Base-by-base conservation (phyloP, 2,329 filamentous ascomycete genomes). In the Paraphaeosphaeria minitans region DNA sequence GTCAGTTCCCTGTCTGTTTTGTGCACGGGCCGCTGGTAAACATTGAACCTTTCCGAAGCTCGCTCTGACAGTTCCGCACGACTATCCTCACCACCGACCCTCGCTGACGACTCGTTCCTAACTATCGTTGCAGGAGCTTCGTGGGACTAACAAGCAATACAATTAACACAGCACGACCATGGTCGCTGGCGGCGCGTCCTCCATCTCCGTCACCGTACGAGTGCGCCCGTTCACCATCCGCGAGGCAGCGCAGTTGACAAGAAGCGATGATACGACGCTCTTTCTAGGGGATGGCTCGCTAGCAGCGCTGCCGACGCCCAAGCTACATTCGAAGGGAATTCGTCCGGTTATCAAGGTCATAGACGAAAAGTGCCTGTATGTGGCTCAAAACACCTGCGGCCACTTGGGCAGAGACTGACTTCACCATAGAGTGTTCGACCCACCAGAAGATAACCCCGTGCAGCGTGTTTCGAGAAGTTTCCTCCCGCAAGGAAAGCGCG, bases 201-300 rank as follows among this genome's bases (percentile, higher is more conserved):
- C 79, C 66, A 83, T 83, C 67, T 76, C 79, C 59, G 81, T 83
- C 65, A 78, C 80, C 50, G 85, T 89, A 63, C 81, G 86, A 76
- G 86, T 89, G 51, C 82, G 87, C 60, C 87, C 87, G 22, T 89
- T 89, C 69, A 89, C 87, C 13, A 97, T 98, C 68, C 85, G 93
- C 80, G 95, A 99, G 83, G 95, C 95, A 67, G 95, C 95, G 42
- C 94, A 98, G 80, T 81, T 99, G 83, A 83, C 87, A 53, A 86
- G 84, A 73, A 85, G 79, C 70, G 94, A 99, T 69, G 94, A 97
- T 77, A 88, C 89, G 55, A 93, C 92, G 5, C 78, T 97, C 39
- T 99, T 99, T 75, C 85, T 99, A n/a, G 95, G 95, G 61, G 95
- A 99, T 76, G 95, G 95, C 59, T 98, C 94, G 19, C 84, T 99